Evolutionary conservation across 208 protist genomes (phyloP), one percentile per base, ranked within the genome.

Genomic region (Crithidia thermophila): DNA sequence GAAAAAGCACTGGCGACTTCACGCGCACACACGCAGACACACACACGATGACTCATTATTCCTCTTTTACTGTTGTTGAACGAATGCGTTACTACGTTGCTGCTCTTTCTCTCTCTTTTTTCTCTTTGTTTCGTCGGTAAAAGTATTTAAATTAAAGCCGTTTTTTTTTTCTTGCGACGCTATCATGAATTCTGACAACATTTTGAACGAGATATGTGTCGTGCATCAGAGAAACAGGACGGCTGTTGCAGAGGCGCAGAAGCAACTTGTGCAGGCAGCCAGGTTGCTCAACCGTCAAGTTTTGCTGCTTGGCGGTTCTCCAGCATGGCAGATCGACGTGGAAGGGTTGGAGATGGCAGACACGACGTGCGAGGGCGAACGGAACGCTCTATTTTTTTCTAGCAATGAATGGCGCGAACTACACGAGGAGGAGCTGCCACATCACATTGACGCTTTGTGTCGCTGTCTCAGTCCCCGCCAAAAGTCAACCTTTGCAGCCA

Each of bases 261-360:
- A 20, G n/a, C 53, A 33, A 25, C 34, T 79, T 0, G 23, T 21
- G 8, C 34, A 27, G 8, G 65, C 72, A 6, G 65, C 62, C 5
- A 21, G 27, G 31, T 43, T 61, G 25, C 61, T 78, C 33, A 78
- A 78, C 53, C 28, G 39, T 37, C 60, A 67, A 47, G 62, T 75
- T 30, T 25, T 43, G 23, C 37, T 68, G 18, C 56, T 75, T 9
- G 68, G 52, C 4, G 68, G 51, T 10, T 30, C 30, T 18, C 21
- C 42, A 9, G 56, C 56, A 0, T 62, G 56, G 56, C 9, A 39
- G 56, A 18, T 62, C 2, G 10, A 10, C 28, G 7, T 62, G 21
- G 42, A 16, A 0, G 40, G 25, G 56, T 1, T 51, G 28, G 9
- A 16, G 11, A 3, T 16, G 10, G 56, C 10, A 33, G 21, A n/a